Evolutionary conservation across 2,329 filamentous ascomycete species (phyloP).

Genomic region (Colletotrichum sp.): DNA sequence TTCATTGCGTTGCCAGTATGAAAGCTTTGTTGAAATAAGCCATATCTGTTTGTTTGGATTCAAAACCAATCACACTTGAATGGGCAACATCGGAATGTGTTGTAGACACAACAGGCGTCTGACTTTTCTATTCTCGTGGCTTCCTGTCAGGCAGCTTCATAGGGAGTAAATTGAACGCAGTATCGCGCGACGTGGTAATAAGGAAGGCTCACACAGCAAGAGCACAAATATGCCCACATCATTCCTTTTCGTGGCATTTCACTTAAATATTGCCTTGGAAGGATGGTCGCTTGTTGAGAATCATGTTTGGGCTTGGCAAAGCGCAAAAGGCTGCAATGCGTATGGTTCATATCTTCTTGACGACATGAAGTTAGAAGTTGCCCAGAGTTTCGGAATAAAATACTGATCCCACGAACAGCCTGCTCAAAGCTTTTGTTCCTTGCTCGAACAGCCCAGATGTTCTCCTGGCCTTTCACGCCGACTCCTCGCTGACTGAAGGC

Average conservation of each 20-base stretch:
- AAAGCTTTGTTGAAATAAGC: not conserved
- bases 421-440: not conserved
- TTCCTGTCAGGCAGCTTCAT: not conserved
- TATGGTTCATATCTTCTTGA: not conserved
- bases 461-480: not conserved
- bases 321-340: not conserved
- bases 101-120: rapidly evolving
- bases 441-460: not conserved
- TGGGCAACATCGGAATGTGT: not conserved
- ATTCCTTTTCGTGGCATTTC: not conserved
- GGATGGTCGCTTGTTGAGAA: not conserved
- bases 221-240: not conserved
- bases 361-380: not conserved
- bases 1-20: not conserved
- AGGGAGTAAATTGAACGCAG: not conserved
- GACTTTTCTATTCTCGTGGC: not conserved
- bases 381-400: rapidly evolving
- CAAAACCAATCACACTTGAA: not conserved
- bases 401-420: not conserved
- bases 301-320: not conserved
- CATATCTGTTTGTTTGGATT: not conserved
- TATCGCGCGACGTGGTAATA: not conserved
- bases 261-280: not conserved
- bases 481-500: not conserved
- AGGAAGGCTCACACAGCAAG: rapidly evolving